phyloP scores from a whole-genome alignment of 441 rosid species.

The Geranium incanum region DNA sequence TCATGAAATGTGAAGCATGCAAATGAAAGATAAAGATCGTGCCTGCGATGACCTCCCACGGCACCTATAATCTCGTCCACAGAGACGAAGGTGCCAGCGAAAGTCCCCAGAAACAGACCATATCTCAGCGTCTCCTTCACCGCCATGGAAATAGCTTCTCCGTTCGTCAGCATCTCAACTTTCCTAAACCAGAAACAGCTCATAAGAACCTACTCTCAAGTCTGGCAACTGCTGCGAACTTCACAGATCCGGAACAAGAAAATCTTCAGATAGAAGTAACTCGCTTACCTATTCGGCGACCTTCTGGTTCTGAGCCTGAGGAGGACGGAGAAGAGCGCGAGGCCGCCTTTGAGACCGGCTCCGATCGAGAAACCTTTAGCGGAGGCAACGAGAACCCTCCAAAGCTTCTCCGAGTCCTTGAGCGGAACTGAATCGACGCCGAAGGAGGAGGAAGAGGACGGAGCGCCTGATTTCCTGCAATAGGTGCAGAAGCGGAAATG shows the following conservation, averaged over 20 bases:
- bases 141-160: conserved; percentile 58
- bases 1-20: neutral
- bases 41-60: conserved; percentile 69
- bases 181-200: conserved; percentile 33
- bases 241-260: conserved; percentile 2
- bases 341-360: conserved; percentile 88
- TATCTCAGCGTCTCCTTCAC: conserved; percentile 79
- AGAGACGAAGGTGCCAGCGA: conserved; percentile 78
- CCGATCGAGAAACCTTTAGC: conserved; percentile 82
- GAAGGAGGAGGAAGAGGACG: conserved; percentile 26
- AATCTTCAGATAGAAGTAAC: neutral
- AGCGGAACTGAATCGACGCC: conserved; percentile 27
- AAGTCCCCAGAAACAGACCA: conserved; percentile 80
- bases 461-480: conserved; percentile 31
- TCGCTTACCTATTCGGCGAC: conserved; percentile 35
- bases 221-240: neutral
- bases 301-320: conserved; percentile 54
- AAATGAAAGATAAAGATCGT: conserved; percentile 20
- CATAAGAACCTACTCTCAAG: conserved; percentile 4
- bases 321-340: conserved; percentile 66
- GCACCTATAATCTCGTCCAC: conserved; percentile 69
- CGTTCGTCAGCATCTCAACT: conserved; percentile 45
- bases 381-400: conserved; percentile 55
- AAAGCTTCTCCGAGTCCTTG: conserved; percentile 48
- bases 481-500: conserved; percentile 26